Evolutionary conservation across 2,329 filamentous ascomycete species (phyloP).

Genomic region (Aspergillus ochraceoroseus): DNA sequence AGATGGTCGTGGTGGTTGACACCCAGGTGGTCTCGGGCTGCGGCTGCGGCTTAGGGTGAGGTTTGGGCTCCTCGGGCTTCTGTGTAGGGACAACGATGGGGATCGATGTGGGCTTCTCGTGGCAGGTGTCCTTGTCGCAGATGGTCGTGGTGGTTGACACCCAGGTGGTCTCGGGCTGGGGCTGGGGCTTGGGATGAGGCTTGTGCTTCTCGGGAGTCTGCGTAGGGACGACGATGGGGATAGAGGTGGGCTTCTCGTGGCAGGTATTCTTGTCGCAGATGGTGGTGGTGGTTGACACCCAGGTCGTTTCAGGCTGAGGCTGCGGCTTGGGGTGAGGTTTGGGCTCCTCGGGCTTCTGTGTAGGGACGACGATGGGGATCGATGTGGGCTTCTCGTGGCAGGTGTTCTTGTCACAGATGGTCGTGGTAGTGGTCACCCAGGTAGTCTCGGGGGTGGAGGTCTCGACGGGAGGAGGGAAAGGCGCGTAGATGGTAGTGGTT

Average conservation of each 20-base stretch:
- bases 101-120: constrained; percentile 2
- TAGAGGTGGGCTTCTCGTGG: background rate
- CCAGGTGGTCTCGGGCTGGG: constrained; percentile 3
- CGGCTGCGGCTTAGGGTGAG: too few relatives aligned
- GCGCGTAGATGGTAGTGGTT: background rate
- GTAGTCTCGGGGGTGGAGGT: background rate
- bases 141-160: constrained; percentile 5
- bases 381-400: background rate
- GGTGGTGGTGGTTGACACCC: background rate
- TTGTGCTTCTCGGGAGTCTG: too few relatives aligned
- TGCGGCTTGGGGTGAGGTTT: too few relatives aligned
- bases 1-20: constrained; percentile 5
- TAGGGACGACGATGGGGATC: too few relatives aligned
- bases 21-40: constrained; percentile 4
- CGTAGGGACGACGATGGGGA: too few relatives aligned
- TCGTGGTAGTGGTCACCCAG: background rate
- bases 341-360: too few relatives aligned
- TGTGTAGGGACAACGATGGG: constrained; percentile 3
- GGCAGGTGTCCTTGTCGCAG: constrained; percentile 2
- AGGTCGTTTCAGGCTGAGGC: background rate
- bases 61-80: too few relatives aligned
- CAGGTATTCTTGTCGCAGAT: background rate
- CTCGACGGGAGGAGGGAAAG: constrained; percentile 1
- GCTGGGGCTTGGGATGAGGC: too few relatives aligned
- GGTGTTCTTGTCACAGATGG: background rate